These are phyloP conservation scores for Atalantia buxifolia DNA, from an alignment of 345 rosid genomes.

Conservation along the genomic window DNA sequence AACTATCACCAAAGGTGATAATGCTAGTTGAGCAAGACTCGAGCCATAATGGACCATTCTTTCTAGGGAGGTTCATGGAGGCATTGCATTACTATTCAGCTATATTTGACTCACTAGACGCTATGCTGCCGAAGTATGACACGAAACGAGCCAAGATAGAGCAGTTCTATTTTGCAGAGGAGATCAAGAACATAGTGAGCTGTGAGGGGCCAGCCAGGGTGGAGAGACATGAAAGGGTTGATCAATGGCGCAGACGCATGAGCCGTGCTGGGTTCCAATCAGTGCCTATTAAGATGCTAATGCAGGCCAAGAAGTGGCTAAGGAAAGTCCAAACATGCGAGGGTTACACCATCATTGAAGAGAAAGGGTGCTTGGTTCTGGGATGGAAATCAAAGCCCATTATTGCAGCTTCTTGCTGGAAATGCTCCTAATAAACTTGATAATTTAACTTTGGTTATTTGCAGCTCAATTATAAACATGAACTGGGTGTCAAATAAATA, in stretches of 20 bases:
- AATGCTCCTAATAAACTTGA: constrained; percentile 23
- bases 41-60: constrained; percentile 55
- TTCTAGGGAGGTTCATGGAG: constrained; percentile 61
- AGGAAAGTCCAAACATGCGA: constrained; percentile 30
- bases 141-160: constrained; percentile 52
- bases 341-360: constrained; percentile 42
- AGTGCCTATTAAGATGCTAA: constrained; percentile 28
- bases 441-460: neutral
- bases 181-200: constrained; percentile 65
- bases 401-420: constrained; percentile 56
- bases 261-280: constrained; percentile 54
- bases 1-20: constrained; percentile 33
- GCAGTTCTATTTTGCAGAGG: constrained; percentile 54
- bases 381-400: constrained; percentile 61
- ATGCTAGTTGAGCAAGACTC: constrained; percentile 49
- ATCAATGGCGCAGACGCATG: constrained; percentile 59
- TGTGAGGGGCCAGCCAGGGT: constrained; percentile 49
- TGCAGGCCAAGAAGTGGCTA: constrained; percentile 45
- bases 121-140: constrained; percentile 56
- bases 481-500: neutral
- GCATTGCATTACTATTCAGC: constrained; percentile 64
- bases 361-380: constrained; percentile 53
- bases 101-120: constrained; percentile 49
- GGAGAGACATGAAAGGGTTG: constrained; percentile 53
- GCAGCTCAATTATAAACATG: neutral